phyloP scores from a whole-genome alignment of 371 early-diverging fungal genomes.

The Spraguea lophii region DNA sequence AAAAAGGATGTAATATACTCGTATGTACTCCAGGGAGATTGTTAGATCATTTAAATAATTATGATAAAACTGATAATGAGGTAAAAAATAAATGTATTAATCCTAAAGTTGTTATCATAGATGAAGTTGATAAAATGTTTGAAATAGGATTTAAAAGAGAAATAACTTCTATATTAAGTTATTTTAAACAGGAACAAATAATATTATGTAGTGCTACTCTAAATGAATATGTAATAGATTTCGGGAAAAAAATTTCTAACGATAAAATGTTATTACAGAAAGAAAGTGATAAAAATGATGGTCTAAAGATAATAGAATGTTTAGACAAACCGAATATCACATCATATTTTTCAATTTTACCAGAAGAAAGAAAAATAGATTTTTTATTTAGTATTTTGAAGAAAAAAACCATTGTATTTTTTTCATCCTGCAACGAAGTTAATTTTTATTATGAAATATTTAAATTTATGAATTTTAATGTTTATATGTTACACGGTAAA shows the following conservation, averaged over 20 bases:
- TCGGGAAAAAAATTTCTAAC: conserved; percentile 52
- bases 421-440: conserved; percentile 25
- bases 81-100: conserved; percentile 11
- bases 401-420: conserved; percentile 36
- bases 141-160: conserved; percentile 40
- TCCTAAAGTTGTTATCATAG: conserved; percentile 35
- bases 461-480: conserved; percentile 8
- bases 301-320: too few species aligned
- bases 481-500: conserved; percentile 30
- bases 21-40: conserved; percentile 45
- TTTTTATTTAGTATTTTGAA: conserved; percentile 20
- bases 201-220: conserved; percentile 93
- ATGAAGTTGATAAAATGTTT: conserved; percentile 44
- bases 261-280: conserved; percentile 12
- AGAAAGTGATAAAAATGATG: conserved; percentile 10
- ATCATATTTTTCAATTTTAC: conserved; percentile 26
- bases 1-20: conserved; percentile 32
- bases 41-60: conserved; percentile 19
- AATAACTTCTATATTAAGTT: conserved; percentile 47
- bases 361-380: conserved; percentile 29
- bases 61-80: conserved; percentile 28
- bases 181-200: conserved; percentile 72
- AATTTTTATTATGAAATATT: conserved; percentile 18
- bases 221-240: conserved; percentile 77
- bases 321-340: conserved; percentile 11